Conservation (phyloP, 2,329 filamentous ascomycete genomes). For the Clarireedia paspali region DNA sequence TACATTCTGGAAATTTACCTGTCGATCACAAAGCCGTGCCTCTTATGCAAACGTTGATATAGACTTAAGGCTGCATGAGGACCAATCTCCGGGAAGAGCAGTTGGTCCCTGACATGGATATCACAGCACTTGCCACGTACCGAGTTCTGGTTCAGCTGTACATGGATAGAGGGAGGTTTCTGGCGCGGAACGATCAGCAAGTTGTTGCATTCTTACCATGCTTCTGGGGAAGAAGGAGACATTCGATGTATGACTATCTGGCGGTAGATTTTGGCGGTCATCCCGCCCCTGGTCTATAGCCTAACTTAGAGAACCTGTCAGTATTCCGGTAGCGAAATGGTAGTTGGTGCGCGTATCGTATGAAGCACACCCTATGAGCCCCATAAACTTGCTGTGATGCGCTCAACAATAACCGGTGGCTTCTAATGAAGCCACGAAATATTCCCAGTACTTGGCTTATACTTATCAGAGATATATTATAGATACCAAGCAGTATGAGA, state of each 20-base stretch:
- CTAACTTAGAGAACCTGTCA: not conserved
- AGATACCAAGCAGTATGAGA: too few species aligned
- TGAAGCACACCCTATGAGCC: not conserved
- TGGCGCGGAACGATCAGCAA: not conserved
- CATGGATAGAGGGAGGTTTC: too few species aligned
- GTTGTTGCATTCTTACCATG: not conserved
- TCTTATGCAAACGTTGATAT: not conserved
- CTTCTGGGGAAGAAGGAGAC: not conserved
- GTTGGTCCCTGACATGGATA: not conserved
- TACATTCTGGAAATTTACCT: not conserved
- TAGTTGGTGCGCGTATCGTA: not conserved
- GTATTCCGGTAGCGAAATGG: not conserved
- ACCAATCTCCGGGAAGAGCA: not conserved
- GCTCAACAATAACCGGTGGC: too few species aligned
- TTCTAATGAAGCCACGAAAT: too few species aligned
- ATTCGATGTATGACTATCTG: not conserved
- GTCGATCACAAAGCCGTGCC: not conserved
- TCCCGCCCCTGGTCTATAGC: not conserved
- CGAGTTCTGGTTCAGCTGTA: not conserved
- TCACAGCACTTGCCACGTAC: not conserved
- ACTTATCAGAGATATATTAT: too few species aligned
- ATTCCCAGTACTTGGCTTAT: too few species aligned
- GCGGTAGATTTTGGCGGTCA: not conserved
- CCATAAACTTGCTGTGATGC: not conserved
- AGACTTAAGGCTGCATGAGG: not conserved